Evolutionary conservation across 768 basidiomycete genomes (phyloP), one percentile per base, ranked within the genome.

Genomic region (Boletus coccyginus): DNA sequence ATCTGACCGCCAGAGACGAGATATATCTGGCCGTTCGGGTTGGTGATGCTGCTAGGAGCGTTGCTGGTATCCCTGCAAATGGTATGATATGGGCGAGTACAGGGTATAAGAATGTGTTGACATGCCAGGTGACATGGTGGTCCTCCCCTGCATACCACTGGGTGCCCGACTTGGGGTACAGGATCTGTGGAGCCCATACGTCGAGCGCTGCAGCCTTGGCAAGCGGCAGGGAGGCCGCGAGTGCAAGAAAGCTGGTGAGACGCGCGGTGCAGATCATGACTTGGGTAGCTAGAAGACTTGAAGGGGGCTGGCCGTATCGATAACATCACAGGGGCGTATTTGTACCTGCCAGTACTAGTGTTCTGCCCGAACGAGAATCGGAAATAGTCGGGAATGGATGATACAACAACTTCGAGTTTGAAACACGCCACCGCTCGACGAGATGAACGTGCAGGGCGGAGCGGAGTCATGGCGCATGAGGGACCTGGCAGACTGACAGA

Each of bases 41-140:
- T 73, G 38, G 75, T 77, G 58, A 78, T 72, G 0, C 66, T 14
- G 1, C 29, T 16, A 12, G 74, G 73, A 11, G 64, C 49, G 45
- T 56, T 47, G 3, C 60, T 59, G 35, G 48, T 62, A 54, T 76
- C 62, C 77, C 76, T 76, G 51, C 13, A 3, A 19, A 52, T 47
- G 29, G 42, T 24, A 19, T 16, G 19, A 49, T 16, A 48, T 42
- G 46, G 40, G 39, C 46, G 31, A 31, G 31, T n/a, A 50, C 17
- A 5, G 16, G 10, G n/a, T 32, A 40, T 29, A 10, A 19, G 29
- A 39, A 44, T 4, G 19, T 10, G 16, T 29, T 5, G 8, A 63
- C 71, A 45, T 56, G 72, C 74, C 73, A 75, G 35, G 52, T 65
- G 40, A 74, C 62, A 36, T 44, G 1, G 4, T 36, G 17, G 3